Evolutionary conservation across 306 rosid genomes (phyloP).

Genomic region (Leucaena leucocephala): DNA sequence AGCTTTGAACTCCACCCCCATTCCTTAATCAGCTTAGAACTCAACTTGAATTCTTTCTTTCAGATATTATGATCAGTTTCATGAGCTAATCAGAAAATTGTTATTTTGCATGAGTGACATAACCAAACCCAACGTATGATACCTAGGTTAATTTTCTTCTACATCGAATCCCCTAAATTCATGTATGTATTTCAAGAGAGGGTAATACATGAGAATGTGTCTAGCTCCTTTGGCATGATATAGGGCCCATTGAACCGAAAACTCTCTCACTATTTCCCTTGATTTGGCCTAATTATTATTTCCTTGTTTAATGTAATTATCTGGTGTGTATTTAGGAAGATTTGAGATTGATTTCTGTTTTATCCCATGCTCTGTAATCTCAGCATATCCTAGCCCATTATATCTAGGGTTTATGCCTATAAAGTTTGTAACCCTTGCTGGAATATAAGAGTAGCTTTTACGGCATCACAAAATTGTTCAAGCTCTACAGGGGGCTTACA

Average conservation of each 20-base stretch:
- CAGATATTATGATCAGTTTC: slow-evolving; percentile 1
- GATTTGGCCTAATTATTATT: background rate
- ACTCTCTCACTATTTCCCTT: background rate
- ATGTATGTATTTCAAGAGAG: background rate
- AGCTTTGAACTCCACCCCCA: background rate
- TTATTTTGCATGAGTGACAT: background rate
- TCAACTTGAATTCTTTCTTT: slow-evolving; percentile 6
- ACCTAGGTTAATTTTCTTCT: slow-evolving; percentile 2
- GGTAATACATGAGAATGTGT: background rate
- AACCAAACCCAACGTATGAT: background rate
- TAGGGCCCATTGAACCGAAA: background rate
- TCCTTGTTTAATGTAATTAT: background rate
- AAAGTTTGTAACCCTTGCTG: no score
- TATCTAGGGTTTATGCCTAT: no score
- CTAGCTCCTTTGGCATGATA: background rate
- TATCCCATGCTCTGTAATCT: background rate
- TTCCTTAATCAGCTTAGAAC: slow-evolving; percentile 1
- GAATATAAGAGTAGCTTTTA: no score
- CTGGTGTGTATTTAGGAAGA: background rate
- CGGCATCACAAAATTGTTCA: no score
- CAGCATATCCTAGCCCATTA: no score
- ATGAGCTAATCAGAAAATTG: slow-evolving; percentile 5
- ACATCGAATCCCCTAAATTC: background rate
- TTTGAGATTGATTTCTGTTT: background rate
- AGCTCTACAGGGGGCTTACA: no score